phyloP scores from a whole-genome alignment of 495 filamentous ascomycete species.

The Penicillium odoratum region DNA sequence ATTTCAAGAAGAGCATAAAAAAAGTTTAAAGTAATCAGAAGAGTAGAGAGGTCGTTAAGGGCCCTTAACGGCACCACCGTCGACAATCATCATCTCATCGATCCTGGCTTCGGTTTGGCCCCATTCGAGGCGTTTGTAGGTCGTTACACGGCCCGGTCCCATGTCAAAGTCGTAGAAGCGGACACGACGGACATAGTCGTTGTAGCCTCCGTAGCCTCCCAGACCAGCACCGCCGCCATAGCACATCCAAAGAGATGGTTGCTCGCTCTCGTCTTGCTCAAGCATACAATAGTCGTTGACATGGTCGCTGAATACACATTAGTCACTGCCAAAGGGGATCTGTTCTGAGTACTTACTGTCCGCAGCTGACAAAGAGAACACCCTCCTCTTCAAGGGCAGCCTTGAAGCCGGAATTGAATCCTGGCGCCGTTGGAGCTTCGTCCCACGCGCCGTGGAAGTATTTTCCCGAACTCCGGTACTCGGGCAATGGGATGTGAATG shows the following conservation, averaged over 20 bases:
- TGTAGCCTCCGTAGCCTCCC: constrained; percentile 91
- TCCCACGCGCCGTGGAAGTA: constrained; percentile 63
- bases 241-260: constrained; percentile 94
- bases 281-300: constrained; percentile 95
- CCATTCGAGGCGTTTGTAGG: constrained; percentile 89
- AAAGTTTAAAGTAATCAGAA: constrained; percentile 5
- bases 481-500: constrained; percentile 94
- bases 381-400: constrained; percentile 83
- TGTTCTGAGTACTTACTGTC: constrained; percentile 64
- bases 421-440: constrained; percentile 81
- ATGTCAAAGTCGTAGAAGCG: constrained; percentile 92
- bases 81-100: constrained; percentile 87
- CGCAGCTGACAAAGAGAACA: constrained; percentile 82
- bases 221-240: constrained; percentile 88
- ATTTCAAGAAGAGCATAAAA: constrained; percentile 14
- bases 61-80: constrained; percentile 63
- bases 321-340: constrained; percentile 6
- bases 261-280: constrained; percentile 41
- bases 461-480: constrained; percentile 62
- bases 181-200: constrained; percentile 77
- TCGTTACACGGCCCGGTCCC: constrained; percentile 79
- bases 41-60: constrained; percentile 17
- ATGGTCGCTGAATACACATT: constrained; percentile 64
- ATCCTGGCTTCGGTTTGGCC: constrained; percentile 69
- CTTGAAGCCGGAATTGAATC: constrained; percentile 83